Evolutionary conservation across 305 asterid species (phyloP).

Genomic region (Solanum hybrid): DNA sequence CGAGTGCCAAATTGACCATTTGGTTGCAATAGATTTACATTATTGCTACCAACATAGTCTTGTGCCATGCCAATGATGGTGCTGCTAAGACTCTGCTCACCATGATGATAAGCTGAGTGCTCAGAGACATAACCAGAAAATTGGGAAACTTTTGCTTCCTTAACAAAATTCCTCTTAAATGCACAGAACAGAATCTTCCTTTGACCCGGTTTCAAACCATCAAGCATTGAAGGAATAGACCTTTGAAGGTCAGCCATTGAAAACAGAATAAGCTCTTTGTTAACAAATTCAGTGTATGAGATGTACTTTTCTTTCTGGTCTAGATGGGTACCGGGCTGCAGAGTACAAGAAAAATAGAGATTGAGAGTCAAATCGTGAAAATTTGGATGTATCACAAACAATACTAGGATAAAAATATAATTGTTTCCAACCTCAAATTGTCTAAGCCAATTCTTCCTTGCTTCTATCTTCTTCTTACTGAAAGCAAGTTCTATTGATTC

Average conservation of each 20-base stretch:
- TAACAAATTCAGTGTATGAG: slow-evolving; percentile 78
- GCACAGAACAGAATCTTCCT: slow-evolving; percentile 88
- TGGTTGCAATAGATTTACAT: slow-evolving; percentile 74
- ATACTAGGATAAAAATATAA: not conserved
- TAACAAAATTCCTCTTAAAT: slow-evolving; percentile 74
- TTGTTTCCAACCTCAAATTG: slow-evolving; percentile 60
- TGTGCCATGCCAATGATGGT: slow-evolving; percentile 97
- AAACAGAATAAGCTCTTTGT: slow-evolving; percentile 83
- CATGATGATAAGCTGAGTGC: slow-evolving; percentile 96
- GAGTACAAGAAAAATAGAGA: not conserved
- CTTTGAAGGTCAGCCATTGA: slow-evolving; percentile 95
- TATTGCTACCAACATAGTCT: slow-evolving; percentile 84
- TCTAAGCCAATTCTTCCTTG: slow-evolving; percentile 88
- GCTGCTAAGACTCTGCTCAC: slow-evolving; percentile 84
- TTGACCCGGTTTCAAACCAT: slow-evolving; percentile 97
- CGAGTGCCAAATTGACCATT: slow-evolving; percentile 95
- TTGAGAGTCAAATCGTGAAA: not conserved
- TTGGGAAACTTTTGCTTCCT: slow-evolving; percentile 82
- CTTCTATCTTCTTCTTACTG: slow-evolving; percentile 95
- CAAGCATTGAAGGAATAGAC: slow-evolving; percentile 97
- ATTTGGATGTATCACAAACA: not conserved
- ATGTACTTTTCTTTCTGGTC: slow-evolving; percentile 60
- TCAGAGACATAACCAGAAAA: slow-evolving; percentile 94
- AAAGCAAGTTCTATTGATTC: slow-evolving; percentile 97
- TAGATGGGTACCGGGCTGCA: slow-evolving; percentile 91